Evolutionary conservation across 805 yeast species (phyloP).

Genomic region (Starmerella tilneyi): DNA sequence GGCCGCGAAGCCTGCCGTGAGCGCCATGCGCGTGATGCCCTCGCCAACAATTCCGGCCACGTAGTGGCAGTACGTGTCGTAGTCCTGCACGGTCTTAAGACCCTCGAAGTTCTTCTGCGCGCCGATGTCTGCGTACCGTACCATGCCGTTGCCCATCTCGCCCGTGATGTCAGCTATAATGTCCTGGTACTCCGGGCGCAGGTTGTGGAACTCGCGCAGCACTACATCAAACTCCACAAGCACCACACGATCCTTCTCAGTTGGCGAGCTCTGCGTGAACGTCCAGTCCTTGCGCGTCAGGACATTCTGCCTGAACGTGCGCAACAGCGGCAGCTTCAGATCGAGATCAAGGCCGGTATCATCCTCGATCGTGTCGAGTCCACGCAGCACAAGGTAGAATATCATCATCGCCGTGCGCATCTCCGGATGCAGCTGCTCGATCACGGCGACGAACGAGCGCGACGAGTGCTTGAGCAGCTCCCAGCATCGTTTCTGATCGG

Average conservation of each 20-base stretch:
- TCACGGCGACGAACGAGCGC: constrained; percentile 89
- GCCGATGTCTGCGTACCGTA: constrained; percentile 72
- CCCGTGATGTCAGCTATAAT: constrained; percentile 66
- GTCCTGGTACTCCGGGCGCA: constrained; percentile 66
- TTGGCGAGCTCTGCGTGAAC: constrained; percentile 56
- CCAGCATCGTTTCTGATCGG: constrained; percentile 52
- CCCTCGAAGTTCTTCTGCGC: constrained; percentile 51
- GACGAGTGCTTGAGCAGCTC: constrained; percentile 60
- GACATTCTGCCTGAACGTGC: constrained; percentile 50
- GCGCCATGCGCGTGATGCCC: constrained; percentile 76
- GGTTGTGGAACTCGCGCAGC: constrained; percentile 57
- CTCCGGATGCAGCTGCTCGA: constrained; percentile 82
- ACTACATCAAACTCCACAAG: constrained; percentile 68
- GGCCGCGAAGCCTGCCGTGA: constrained; percentile 62
- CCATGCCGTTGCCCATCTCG: constrained; percentile 97
- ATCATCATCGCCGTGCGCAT: constrained; percentile 66
- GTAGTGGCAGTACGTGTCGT: constrained; percentile 85
- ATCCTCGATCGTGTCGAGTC: constrained; percentile 91
- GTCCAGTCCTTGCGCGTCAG: constrained; percentile 66
- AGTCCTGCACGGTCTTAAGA: constrained; percentile 65
- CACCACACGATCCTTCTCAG: constrained; percentile 73
- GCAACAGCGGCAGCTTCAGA: constrained; percentile 62
- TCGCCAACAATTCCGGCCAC: constrained; percentile 98
- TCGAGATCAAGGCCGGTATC: constrained; percentile 76
- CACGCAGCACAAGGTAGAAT: constrained; percentile 78